Conservation (phyloP, 176 grass and related monocot genomes). For the Lolium multiflorum region DNA sequence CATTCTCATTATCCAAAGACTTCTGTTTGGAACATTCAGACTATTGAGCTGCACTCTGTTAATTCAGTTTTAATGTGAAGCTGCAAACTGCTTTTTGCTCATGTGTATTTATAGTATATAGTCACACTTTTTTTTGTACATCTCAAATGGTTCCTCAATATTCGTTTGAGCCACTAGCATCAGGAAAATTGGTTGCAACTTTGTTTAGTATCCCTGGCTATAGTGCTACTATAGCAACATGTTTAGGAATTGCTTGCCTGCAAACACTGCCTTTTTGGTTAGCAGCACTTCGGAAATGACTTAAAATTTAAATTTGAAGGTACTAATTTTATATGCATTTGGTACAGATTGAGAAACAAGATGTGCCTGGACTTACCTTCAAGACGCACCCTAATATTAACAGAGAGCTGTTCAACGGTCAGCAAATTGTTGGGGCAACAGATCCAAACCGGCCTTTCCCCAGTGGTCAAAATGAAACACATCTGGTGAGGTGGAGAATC, state of each 20-base stretch:
- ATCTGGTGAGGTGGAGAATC: conserved; percentile 90
- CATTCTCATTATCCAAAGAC: background rate
- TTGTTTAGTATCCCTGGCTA: conserved; percentile 12
- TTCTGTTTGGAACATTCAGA: background rate
- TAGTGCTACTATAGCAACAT: background rate
- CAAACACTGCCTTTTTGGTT: conserved; percentile 11
- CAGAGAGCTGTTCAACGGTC: conserved; percentile 80
- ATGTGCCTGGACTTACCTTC: conserved; percentile 83
- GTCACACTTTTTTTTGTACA: conserved; percentile 13
- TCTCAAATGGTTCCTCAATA: conserved; percentile 8
- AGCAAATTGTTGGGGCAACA: conserved; percentile 75
- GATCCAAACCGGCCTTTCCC: conserved; percentile 87
- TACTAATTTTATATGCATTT: conserved; percentile 18
- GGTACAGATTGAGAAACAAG: conserved; percentile 76
- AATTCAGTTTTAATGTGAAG: conserved; percentile 26
- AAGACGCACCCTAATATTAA: conserved; percentile 86
- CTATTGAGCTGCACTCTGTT: conserved; percentile 16
- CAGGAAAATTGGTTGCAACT: conserved; percentile 12
- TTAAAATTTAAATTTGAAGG: conserved; percentile 5
- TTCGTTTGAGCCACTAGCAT: background rate
- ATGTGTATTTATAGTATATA: background rate
- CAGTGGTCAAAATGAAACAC: conserved; percentile 83
- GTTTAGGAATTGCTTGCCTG: conserved; percentile 7
- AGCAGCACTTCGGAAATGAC: background rate
- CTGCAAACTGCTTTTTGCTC: conserved; percentile 13